Evolutionary conservation across 2,329 filamentous ascomycete species (phyloP), one percentile per base, ranked within the genome.

Genomic region (Botrytis deweyae): DNA sequence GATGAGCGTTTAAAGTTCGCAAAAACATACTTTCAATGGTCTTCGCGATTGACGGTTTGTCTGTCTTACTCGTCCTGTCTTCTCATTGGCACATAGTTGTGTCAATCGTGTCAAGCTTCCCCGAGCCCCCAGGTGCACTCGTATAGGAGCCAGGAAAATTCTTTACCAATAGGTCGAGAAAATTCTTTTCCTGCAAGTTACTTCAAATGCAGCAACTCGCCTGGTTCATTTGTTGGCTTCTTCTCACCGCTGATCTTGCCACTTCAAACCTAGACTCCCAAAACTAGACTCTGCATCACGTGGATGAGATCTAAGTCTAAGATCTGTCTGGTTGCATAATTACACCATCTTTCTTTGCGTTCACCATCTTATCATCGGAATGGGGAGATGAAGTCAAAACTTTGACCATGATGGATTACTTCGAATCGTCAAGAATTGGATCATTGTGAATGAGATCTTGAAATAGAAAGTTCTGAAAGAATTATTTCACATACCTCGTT

Each of bases 401-500:
- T 67, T 67, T 67, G 65, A 55, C 65, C 20, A 38, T 49, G 33
- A 55, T n/a, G 46, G n/a, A 55, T 29, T 55, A 40, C 46, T 40
- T 40, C 14, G 52, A 55, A 40, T 25, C 52, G 29, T 46, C 40
- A 25, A 38, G 38, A 63, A 33, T 49, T 25, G 1, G 9, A 66
- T 20, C 29, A 33, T 44, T 20, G 14, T 18, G 46, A 36, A 46
- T 33, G 25, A 33, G 18, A 20, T 44, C n/a, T 42, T 61, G 52
- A 33, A 20, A 70, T 33, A 66, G 12, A 38, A 33, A n/a, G 38
- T 49, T 25, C 65, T 64, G 40, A 69, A 61, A 70, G 20, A n/a
- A 58, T 42, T 40, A 58, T 33, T 58, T n/a, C 69, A 79, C 78
- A 71, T 76, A 79, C 78, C 74, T 29, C 52, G n/a, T 79, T 79